A percentile compares a stretch with the other conserved stretches of the same genome.
These are phyloP conservation scores for Ottelia alismoides DNA, from an alignment of 106 monocot species.

Conservation along the genomic window DNA sequence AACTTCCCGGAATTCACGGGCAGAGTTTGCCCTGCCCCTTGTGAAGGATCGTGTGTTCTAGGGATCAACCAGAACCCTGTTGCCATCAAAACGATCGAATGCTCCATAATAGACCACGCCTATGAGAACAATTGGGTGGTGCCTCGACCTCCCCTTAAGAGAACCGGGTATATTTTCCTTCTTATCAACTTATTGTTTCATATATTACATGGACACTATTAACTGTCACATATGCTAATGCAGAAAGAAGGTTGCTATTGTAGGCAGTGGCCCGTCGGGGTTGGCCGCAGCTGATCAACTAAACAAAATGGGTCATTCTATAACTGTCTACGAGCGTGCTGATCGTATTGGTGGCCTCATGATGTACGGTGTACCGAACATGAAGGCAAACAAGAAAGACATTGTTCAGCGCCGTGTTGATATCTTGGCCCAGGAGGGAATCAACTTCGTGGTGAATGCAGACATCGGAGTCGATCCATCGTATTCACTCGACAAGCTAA, in stretches of 20 bases:
- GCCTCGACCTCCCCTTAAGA: constrained; percentile 63
- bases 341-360: constrained; percentile 89
- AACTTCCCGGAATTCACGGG: constrained; percentile 96
- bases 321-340: constrained; percentile 81
- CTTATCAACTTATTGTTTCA: no score
- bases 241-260: constrained; percentile 73
- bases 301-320: constrained; percentile 84
- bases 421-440: constrained; percentile 71
- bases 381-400: constrained; percentile 72
- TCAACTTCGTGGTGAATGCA: constrained; percentile 80
- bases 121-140: constrained; percentile 87
- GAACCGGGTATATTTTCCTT: constrained; percentile 89
- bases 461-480: constrained; percentile 59
- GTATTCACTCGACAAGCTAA: constrained; percentile 44
- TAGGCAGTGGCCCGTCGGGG: constrained; percentile 89
- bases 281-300: constrained; percentile 87
- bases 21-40: constrained; percentile 87
- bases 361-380: constrained; percentile 98
- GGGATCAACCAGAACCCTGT: constrained; percentile 91
- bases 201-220: no score
- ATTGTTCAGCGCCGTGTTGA: constrained; percentile 83
- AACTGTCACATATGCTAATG: no score
- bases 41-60: constrained; percentile 91
- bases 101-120: constrained; percentile 84
- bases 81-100: constrained; percentile 90